phyloP scores from a whole-genome alignment of 345 rosid genomes.

The Durio zibethinus region DNA sequence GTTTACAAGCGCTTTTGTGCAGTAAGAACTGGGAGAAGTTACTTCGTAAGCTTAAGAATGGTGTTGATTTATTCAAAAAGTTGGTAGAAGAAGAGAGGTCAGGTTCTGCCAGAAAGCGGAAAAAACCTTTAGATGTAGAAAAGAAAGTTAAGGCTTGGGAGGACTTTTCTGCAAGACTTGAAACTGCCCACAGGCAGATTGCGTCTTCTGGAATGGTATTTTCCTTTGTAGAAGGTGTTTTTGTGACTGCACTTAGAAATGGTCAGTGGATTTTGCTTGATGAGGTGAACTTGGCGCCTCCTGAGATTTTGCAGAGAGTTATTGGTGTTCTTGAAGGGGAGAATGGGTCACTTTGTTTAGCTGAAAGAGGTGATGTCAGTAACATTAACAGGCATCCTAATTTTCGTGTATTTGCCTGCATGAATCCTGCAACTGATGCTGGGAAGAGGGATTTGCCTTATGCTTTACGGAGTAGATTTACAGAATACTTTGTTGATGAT shows the following conservation, averaged over 20 bases:
- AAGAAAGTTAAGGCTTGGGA: conserved; percentile 48
- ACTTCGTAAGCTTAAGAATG: conserved; percentile 44
- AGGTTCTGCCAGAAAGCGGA: conserved; percentile 61
- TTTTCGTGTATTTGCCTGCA: conserved; percentile 88
- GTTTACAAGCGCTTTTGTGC: conserved; percentile 41
- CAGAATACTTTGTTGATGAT: conserved; percentile 89
- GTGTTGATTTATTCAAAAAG: conserved; percentile 30
- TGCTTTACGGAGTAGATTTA: conserved; percentile 75
- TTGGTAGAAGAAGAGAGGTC: conserved; percentile 24
- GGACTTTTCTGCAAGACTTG: conserved; percentile 47
- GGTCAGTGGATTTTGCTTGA: conserved; percentile 97
- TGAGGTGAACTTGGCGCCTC: conserved; percentile 94
- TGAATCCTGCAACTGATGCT: conserved; percentile 99
- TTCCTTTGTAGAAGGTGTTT: conserved; percentile 96
- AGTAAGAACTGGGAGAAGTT: conserved; percentile 60
- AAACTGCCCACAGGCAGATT: conserved; percentile 50
- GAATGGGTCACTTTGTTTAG: conserved; percentile 80
- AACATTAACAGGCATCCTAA: conserved; percentile 63
- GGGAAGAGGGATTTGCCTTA: conserved; percentile 89
- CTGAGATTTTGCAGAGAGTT: conserved; percentile 89
- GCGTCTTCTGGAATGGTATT: conserved; percentile 80
- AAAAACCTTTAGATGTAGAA: conserved; percentile 47
- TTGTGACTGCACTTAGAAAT: conserved; percentile 78
- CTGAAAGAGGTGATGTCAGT: conserved; percentile 88
- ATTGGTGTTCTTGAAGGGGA: conserved; percentile 92